Evolutionary conservation across 2,329 filamentous ascomycete genomes (phyloP).

Genomic region (Fusarium hainanense): DNA sequence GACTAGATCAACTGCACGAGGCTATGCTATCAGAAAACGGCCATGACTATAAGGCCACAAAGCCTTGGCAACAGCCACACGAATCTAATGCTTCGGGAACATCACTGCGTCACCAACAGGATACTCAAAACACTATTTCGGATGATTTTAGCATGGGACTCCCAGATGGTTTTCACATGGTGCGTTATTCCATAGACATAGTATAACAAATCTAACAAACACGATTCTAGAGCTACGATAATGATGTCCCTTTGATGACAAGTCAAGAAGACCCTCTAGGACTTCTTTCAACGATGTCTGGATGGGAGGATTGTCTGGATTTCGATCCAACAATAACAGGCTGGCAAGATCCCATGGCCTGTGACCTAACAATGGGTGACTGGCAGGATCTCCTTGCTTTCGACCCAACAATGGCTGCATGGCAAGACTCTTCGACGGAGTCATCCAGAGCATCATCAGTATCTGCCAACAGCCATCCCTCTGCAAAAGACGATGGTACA

Average conservation of each 20-base stretch:
- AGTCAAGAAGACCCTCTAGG: not conserved
- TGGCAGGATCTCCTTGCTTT: not conserved
- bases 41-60: not conserved
- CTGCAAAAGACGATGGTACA: not conserved
- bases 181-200: not conserved
- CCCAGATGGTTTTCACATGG: not conserved
- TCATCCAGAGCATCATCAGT: constrained; percentile 1
- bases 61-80: not conserved
- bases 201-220: not conserved
- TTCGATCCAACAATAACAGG: not conserved
- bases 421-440: not conserved
- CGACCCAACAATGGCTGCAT: not conserved
- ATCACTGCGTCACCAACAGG: not conserved
- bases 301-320: not conserved
- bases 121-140: not conserved
- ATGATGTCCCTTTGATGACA: not conserved
- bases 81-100: not conserved
- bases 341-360: not conserved
- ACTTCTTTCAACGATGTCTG: not conserved
- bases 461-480: not conserved
- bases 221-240: not conserved
- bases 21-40: not conserved
- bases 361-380: not conserved
- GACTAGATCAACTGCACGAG: not conserved
- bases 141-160: not conserved